A percentile compares a stretch with the other conserved stretches of the same genome.
Evolutionary conservation across 176 grass and related monocot genomes (phyloP).

Genomic region (Guadua angustifolia): DNA sequence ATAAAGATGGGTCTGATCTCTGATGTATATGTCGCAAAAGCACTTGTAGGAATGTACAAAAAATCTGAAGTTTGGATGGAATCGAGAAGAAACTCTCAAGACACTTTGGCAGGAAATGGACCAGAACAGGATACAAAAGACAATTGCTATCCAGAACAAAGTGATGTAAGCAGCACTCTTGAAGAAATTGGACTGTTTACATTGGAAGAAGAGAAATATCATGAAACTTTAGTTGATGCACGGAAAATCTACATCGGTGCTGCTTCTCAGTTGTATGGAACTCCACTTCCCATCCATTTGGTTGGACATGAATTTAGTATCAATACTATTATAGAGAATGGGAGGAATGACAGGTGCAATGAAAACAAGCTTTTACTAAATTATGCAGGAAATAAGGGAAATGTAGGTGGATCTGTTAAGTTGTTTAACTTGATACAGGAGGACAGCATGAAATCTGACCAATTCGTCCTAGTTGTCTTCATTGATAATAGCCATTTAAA

Average conservation of each 20-base stretch:
- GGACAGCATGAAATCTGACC: conserved; percentile 32
- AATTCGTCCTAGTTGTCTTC: conserved; percentile 55
- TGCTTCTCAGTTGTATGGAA: conserved; percentile 49
- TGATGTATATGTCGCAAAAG: conserved; percentile 83
- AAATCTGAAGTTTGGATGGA: conserved; percentile 48
- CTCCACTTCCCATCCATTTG: conserved; percentile 36
- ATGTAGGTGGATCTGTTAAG: conserved; percentile 21
- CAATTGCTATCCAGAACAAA: conserved; percentile 43
- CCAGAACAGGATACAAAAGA: conserved; percentile 15
- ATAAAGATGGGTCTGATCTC: conserved; percentile 91
- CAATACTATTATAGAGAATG: conserved; percentile 19
- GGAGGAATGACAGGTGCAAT: conserved; percentile 26
- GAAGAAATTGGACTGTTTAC: conserved; percentile 61
- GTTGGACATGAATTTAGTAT: conserved; percentile 40
- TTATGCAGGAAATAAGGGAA: conserved; percentile 35
- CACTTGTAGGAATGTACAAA: conserved; percentile 84
- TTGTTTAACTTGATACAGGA: conserved; percentile 39
- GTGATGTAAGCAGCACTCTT: conserved; percentile 38
- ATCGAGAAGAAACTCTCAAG: conserved; percentile 35
- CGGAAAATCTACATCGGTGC: conserved; percentile 41
- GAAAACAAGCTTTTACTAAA: conserved; percentile 35
- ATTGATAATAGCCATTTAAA: conserved; percentile 42
- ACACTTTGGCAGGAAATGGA: conserved; percentile 36
- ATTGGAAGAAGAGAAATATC: conserved; percentile 53
- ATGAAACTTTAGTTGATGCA: conserved; percentile 15